Percentiles rank a stretch among this genome's conserved stretches.
These are phyloP conservation scores for Caloboletus firmus DNA, from an alignment of 1,284 basidiomycete species.

Conservation along the genomic window DNA sequence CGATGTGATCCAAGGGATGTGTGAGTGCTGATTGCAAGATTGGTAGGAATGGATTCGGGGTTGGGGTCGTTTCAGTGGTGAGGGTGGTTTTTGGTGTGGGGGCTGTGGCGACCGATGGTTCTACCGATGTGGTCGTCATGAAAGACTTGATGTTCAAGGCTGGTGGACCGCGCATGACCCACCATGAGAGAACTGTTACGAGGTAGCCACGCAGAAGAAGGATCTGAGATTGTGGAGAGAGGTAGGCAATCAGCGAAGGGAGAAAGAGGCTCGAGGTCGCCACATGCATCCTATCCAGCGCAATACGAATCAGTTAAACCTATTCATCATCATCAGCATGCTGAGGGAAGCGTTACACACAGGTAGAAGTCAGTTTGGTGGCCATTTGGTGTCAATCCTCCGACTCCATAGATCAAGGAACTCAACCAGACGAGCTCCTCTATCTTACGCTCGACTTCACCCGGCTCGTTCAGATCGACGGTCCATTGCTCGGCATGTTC, in stretches of 20 bases:
- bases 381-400: slow-evolving; percentile 39
- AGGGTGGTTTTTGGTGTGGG: not conserved
- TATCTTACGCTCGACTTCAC: slow-evolving; percentile 43
- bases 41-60: slow-evolving; percentile 34
- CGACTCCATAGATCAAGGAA: slow-evolving; percentile 43
- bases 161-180: slow-evolving; percentile 43
- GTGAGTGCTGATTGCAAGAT: slow-evolving; percentile 35
- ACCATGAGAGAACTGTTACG: slow-evolving; percentile 40
- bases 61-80: slow-evolving; percentile 18
- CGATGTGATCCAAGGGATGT: slow-evolving; percentile 35
- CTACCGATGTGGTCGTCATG: slow-evolving; percentile 29
- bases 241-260: slow-evolving; percentile 39
- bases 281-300: slow-evolving; percentile 47
- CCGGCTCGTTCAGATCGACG: slow-evolving; percentile 25
- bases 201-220: slow-evolving; percentile 47
- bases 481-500: slow-evolving; percentile 29
- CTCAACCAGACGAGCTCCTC: slow-evolving; percentile 49
- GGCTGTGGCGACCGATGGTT: slow-evolving; percentile 5
- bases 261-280: slow-evolving; percentile 56
- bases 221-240: slow-evolving; percentile 40
- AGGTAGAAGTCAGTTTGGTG: slow-evolving; percentile 50
- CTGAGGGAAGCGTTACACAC: slow-evolving; percentile 33
- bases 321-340: not conserved
- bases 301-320: not conserved
- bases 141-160: slow-evolving; percentile 43